Evolutionary conservation across 1,284 basidiomycete species (phyloP).

Genomic region (Rhodotorula sp.): DNA sequence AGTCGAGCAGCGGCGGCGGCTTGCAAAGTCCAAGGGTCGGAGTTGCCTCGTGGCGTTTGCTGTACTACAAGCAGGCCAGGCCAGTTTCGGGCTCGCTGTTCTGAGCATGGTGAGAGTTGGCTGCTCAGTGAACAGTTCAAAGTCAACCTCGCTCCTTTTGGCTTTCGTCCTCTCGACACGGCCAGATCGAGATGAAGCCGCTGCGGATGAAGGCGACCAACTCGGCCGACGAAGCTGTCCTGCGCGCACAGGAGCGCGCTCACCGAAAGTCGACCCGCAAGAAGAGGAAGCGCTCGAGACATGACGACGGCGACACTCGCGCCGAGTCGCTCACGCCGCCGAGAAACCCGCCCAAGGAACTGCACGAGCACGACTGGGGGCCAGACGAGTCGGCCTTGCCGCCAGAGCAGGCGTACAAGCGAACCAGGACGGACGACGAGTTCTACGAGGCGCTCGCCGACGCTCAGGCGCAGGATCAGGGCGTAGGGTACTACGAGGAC

Average conservation of each 20-base stretch:
- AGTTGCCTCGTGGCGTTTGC: background rate
- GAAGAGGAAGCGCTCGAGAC: background rate
- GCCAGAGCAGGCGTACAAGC: slow-evolving; percentile 33
- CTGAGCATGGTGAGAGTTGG: background rate
- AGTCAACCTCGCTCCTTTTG: background rate
- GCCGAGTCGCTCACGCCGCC: slow-evolving; percentile 36
- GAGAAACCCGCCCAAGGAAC: slow-evolving; percentile 5
- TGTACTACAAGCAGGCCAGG: background rate
- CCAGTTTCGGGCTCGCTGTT: background rate
- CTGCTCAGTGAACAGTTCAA: background rate
- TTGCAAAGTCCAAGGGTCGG: background rate
- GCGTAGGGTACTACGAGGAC: slow-evolving; percentile 29
- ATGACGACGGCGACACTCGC: background rate
- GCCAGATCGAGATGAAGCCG: background rate
- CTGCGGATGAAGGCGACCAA: slow-evolving; percentile 35
- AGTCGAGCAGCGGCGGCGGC: background rate
- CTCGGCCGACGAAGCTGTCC: slow-evolving; percentile 28
- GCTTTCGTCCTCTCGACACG: background rate
- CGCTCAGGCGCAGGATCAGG: slow-evolving; percentile 17
- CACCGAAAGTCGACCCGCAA: slow-evolving; percentile 7
- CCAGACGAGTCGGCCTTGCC: slow-evolving; percentile 29
- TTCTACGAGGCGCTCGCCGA: slow-evolving; percentile 24
- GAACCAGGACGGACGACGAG: slow-evolving; percentile 16
- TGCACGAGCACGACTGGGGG: slow-evolving; percentile 7
- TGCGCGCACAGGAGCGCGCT: slow-evolving; percentile 14